Percentiles rank a stretch among this genome's conserved stretches.
Conservation (phyloP, 2,329 filamentous ascomycete genomes). For the Malbranchea cinnamomea region DNA sequence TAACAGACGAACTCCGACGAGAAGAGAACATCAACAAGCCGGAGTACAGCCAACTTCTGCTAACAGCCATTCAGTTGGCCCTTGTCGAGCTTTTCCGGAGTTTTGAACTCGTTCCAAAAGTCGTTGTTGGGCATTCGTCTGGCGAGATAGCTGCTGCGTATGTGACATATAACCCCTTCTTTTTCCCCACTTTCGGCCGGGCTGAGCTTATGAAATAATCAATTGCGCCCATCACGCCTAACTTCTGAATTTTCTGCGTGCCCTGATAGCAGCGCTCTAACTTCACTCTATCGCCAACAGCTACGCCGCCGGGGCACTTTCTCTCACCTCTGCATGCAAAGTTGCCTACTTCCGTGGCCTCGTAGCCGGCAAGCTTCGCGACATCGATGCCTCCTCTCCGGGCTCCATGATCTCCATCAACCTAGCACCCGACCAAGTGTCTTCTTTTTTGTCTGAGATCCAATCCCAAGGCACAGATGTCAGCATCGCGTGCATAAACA, state of each 20-base stretch:
- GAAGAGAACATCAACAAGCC: slow-evolving; percentile 13
- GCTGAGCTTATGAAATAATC: background rate
- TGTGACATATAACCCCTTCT: slow-evolving; percentile 9
- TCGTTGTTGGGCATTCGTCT: slow-evolving; percentile 14
- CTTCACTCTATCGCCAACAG: too few relatives aligned
- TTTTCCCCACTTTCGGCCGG: background rate
- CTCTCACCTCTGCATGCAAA: slow-evolving; percentile 10
- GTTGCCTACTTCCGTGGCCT: slow-evolving; percentile 13
- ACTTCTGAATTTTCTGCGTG: slow-evolving; percentile 1
- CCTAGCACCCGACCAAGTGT: slow-evolving; percentile 3
- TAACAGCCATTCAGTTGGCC: slow-evolving; percentile 12
- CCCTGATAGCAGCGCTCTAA: too few relatives aligned
- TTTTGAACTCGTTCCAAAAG: slow-evolving; percentile 8
- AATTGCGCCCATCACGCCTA: background rate
- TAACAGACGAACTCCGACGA: slow-evolving; percentile 2
- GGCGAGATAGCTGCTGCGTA: slow-evolving; percentile 17
- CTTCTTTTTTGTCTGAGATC: slow-evolving; percentile 3
- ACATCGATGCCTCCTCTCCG: background rate
- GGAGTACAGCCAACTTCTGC: slow-evolving; percentile 10
- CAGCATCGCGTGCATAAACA: slow-evolving; percentile 14
- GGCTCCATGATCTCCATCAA: slow-evolving; percentile 12
- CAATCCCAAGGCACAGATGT: slow-evolving; percentile 1
- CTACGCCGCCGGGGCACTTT: slow-evolving; percentile 12
- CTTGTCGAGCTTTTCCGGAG: slow-evolving; percentile 12
- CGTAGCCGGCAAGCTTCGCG: slow-evolving; percentile 3